Base-by-base conservation (phyloP, 2,329 filamentous ascomycete species). In the Aplosporella prunicola region DNA sequence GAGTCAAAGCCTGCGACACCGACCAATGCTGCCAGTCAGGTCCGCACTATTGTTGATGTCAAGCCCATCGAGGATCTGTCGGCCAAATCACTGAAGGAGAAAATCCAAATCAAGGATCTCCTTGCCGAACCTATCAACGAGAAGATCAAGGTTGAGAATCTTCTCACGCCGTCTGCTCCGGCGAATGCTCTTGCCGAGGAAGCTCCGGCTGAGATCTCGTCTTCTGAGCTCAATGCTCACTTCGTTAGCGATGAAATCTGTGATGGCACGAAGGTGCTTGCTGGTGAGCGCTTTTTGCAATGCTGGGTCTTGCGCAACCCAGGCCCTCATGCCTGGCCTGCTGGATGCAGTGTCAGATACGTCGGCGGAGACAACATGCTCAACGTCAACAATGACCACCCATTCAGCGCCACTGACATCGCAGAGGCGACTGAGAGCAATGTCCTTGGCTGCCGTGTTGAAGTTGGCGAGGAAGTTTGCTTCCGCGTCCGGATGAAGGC, bases 301-400 rank as follows among this genome's bases (percentile, higher is more conserved):
- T 85, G 83, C 2, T 98, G 91, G 91, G 81, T 82, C 36, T 72
- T 98, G 26, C 80, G 79, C 52, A 98, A 98, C 56, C 79, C 81
- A 14, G 89, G 91, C 18, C 75, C 76, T 9, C 64, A 69, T 33
- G 61, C 78, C 9, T 98, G 91, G 91, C 91, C 91, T 24, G 76
- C 79, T 39, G 91, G 88, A 44, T 93, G 86, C 68, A 82, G 80
- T 40, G 83, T 96, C 50, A 85, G 83, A 61, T 95, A 88, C 53
- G 82, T 93, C 42, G 87, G 89, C 41, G 91, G 91, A 34, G 89
- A 96, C 60, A 87, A 89, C 63, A 96, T 98, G 91, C 85, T 93
- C 50, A 82, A 88, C 48, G 74, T 94, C 38, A 84, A 94, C 58
- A 78, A 82, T 35, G 73, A 72, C 44, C 82, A 82, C 51, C 83